These are phyloP conservation scores for Nyssa sinensis DNA, from an alignment of 148 eudicot species.

Conservation along the genomic window DNA sequence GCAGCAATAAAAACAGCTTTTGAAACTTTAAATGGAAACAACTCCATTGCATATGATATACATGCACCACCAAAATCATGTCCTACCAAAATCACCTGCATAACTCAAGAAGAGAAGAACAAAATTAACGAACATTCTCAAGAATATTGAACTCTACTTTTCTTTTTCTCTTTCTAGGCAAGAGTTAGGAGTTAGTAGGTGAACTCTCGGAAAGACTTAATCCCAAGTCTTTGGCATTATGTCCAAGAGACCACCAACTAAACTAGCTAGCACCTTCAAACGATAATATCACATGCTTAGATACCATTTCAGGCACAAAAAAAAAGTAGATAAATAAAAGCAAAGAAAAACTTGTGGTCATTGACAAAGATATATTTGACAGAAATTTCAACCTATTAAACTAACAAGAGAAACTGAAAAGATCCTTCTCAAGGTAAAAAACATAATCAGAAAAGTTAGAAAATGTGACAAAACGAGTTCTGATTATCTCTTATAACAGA, in stretches of 20 bases:
- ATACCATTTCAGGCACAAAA: neutral
- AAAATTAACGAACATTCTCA: neutral
- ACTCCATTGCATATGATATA: conserved; percentile 89
- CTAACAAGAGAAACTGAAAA: neutral
- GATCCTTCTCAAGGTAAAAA: neutral
- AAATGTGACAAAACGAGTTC: neutral
- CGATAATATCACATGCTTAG: neutral
- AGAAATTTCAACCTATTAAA: too few species aligned
- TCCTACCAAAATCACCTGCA: conserved; percentile 91
- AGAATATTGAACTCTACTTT: neutral
- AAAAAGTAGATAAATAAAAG: neutral
- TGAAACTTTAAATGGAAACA: conserved; percentile 56
- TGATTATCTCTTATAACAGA: neutral
- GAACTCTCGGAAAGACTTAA: neutral
- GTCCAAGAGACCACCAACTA: neutral
- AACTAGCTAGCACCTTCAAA: neutral
- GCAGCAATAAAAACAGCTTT: conserved; percentile 86
- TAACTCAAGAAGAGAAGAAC: neutral
- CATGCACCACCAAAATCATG: conserved; percentile 97
- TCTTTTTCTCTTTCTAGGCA: neutral
- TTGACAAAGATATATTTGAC: too few species aligned
- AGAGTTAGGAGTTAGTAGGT: neutral
- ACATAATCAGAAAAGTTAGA: neutral
- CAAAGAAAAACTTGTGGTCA: too few species aligned
- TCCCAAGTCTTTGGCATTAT: neutral